Evolutionary conservation across 176 grass and related monocot species (phyloP), one percentile per base, ranked within the genome.

Genomic region (Juncus effusus): DNA sequence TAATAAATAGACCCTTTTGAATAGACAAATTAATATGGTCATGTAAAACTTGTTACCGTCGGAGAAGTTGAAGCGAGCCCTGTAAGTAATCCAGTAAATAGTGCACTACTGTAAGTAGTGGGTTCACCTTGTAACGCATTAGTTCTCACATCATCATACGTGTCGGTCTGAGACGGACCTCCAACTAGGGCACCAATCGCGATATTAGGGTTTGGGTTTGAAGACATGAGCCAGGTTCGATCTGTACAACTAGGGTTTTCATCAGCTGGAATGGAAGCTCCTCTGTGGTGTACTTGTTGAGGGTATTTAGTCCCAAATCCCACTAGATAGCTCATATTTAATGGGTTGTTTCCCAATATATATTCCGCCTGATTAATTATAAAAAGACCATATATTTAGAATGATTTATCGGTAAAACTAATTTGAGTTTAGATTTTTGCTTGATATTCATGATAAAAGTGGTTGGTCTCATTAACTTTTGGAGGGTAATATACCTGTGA

Each of bases 251-350:
- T 87, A 3, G 84, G 83, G 53, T 96, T 96, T 0, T 58, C 84
- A 63, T 85, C 61, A 2, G 75, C 40, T 0, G 92, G 92, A 45
- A 96, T 96, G 2, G 92, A 96, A 0, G 92, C 92, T 10, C 92
- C 92, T 59, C 92, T 87, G 61, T 96, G 92, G 63, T 96, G 92
- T 19, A 96, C 92, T 60, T 91, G 84, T 66, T 85, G 81, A 3
- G 92, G 92, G 39, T 91, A 96, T 28, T 28, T 28, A 45, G 36
- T 88, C 53, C 92, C 82, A 45, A 91, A 96, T 58, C 92, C 92
- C 40, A 96, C 92, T 8, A 97, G 87, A 72, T 97, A 97, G 65
- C 93, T 97, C 64, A 91, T 83, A 67, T 97, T 86, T 87, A 97
- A 86, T 12, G 85, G 85, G 66, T 97, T 97, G 80, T 97, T 59